These are phyloP conservation scores for Arachis hypogaea DNA, from an alignment of 306 rosid genomes.

Conservation along the genomic window DNA sequence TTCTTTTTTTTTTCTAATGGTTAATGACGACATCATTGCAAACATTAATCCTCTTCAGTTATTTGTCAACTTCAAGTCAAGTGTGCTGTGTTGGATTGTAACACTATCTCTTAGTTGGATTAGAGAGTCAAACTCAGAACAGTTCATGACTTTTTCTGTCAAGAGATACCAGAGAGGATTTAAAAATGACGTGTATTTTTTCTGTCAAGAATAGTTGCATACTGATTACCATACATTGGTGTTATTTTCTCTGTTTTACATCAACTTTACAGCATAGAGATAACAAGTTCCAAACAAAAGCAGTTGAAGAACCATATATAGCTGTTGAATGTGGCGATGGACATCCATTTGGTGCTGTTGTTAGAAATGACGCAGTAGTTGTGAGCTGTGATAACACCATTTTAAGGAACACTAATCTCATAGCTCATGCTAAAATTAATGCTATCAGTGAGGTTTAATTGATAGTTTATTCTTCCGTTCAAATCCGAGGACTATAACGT, in stretches of 20 bases:
- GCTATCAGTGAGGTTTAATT: constrained; percentile 82
- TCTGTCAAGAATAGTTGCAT: not conserved
- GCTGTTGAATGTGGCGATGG: constrained; percentile 85
- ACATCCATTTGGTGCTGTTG: constrained; percentile 89
- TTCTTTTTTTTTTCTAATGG: too few relatives aligned
- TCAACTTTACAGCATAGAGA: constrained; percentile 80
- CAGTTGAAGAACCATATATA: constrained; percentile 84
- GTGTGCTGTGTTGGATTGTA: not conserved
- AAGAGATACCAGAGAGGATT: not conserved
- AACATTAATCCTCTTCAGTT: not conserved
- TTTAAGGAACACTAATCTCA: constrained; percentile 68
- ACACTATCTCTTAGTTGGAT: not conserved
- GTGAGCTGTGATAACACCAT: constrained; percentile 88
- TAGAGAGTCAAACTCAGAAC: not conserved
- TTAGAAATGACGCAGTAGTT: constrained; percentile 74
- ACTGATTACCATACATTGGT: not conserved
- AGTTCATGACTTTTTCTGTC: not conserved
- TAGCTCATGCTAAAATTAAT: constrained; percentile 87
- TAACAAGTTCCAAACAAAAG: constrained; percentile 60
- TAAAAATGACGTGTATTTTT: too few relatives aligned
- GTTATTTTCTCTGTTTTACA: constrained; percentile 34
- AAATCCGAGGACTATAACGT: constrained; percentile 12
- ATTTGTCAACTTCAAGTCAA: not conserved
- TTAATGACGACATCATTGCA: not conserved
- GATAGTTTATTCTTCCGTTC: constrained; percentile 8